A percentile compares a stretch with the other conserved stretches of the same genome.
Evolutionary conservation across 805 yeast species (phyloP).

Genomic region (Starmerella ratchasimensis): DNA sequence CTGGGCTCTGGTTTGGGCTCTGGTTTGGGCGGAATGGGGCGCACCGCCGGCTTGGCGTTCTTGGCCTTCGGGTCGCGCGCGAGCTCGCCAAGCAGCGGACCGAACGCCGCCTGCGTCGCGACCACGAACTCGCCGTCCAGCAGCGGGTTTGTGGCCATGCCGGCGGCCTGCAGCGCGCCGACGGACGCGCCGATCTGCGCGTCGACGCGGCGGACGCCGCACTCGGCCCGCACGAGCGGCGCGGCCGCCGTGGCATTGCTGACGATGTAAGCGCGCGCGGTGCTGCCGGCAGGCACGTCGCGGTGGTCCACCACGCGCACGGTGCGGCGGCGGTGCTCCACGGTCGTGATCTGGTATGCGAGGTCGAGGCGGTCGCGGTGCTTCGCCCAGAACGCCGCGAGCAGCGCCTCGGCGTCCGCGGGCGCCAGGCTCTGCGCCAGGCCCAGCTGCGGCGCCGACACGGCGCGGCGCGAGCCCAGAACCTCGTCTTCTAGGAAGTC

Average conservation of each 20-base stretch:
- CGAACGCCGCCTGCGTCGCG: not conserved
- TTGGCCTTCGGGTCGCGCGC: no score
- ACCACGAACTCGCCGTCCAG: conserved; percentile 1
- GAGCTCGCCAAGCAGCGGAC: no score
- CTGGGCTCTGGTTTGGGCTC: no score
- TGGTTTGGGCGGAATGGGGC: no score
- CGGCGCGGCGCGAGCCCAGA: conserved; percentile 6
- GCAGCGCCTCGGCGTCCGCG: conserved; percentile 2
- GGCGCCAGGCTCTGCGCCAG: conserved; percentile 1
- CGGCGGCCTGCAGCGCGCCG: conserved; percentile 2
- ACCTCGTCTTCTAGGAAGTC: conserved; percentile 9
- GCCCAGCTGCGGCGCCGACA: conserved; percentile 8
- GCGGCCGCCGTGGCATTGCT: conserved; percentile 9
- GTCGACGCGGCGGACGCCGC: not conserved
- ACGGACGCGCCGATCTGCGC: conserved; percentile 1
- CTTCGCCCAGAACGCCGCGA: conserved; percentile 4
- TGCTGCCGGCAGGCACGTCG: not conserved
- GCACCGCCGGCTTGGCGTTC: no score
- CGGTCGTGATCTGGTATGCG: conserved; percentile 3
- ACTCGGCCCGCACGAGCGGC: conserved; percentile 3
- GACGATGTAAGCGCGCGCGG: conserved; percentile 5
- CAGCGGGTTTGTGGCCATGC: conserved; percentile 7
- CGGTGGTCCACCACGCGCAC: not conserved
- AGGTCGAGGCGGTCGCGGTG: conserved; percentile 6
- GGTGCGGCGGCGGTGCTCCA: not conserved